phyloP scores from a whole-genome alignment of 352 stramenopile genomes.

The Globisporangium apiculatum region DNA sequence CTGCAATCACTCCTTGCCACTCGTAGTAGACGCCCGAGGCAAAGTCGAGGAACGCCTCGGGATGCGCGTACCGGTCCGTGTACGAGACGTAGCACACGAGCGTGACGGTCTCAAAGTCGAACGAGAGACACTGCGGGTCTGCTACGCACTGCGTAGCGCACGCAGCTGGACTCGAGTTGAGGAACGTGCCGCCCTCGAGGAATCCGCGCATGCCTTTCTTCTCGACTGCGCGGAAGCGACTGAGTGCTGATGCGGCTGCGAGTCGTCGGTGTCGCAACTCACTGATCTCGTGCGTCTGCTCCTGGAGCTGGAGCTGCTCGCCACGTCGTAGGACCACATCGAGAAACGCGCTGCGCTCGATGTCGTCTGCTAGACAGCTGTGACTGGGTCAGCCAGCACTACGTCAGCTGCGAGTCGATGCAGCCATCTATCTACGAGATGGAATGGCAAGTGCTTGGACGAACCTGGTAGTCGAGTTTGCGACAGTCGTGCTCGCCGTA shows the following conservation, averaged over 20 bases:
- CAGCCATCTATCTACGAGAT: too few species aligned
- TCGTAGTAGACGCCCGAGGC: conserved; percentile 70
- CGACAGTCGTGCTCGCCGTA: neutral
- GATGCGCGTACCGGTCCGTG: conserved; percentile 56
- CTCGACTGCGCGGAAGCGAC: conserved; percentile 30
- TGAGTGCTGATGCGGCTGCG: conserved; percentile 10
- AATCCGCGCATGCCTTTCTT: conserved; percentile 49
- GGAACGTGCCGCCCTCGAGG: conserved; percentile 45
- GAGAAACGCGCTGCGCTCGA: neutral
- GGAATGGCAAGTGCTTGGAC: neutral
- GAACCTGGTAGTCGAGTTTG: neutral
- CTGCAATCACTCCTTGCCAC: conserved; percentile 47
- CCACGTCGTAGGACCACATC: neutral
- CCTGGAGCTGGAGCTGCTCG: neutral
- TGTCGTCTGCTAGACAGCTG: neutral
- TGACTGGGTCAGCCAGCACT: neutral
- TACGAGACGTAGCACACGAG: conserved; percentile 66
- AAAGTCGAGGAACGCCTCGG: conserved; percentile 59
- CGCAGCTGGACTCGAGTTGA: conserved; percentile 16
- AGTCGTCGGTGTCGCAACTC: conserved; percentile 1
- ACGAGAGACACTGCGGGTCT: conserved; percentile 58
- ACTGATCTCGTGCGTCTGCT: neutral
- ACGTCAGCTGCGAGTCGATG: too few species aligned
- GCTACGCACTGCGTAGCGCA: conserved; percentile 42
- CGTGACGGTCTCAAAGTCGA: conserved; percentile 57